phyloP scores from a whole-genome alignment of 345 rosid genomes.

The Eutrema heterophyllum region DNA sequence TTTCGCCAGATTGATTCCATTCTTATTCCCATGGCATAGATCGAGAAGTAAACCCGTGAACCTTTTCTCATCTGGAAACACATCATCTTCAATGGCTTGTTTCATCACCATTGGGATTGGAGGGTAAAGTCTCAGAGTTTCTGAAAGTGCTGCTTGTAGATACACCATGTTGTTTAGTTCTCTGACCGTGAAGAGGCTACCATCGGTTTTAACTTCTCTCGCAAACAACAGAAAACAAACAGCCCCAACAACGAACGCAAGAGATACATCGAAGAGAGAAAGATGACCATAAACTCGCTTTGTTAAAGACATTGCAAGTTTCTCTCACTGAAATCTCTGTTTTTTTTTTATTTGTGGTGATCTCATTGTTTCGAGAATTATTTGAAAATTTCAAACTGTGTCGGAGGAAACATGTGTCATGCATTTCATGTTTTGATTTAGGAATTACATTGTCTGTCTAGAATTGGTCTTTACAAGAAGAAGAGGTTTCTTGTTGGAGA shows the following conservation, averaged over 20 bases:
- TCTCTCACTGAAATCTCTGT: neutral
- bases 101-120: conserved; percentile 67
- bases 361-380: neutral
- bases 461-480: neutral
- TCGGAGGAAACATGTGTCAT: neutral
- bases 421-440: neutral
- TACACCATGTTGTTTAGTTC: conserved; percentile 42
- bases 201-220: conserved; percentile 31
- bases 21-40: conserved; percentile 75
- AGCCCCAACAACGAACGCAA: conserved; percentile 45
- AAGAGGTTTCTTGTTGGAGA: neutral
- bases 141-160: conserved; percentile 53
- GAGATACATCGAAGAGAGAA: conserved; percentile 35
- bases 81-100: conserved; percentile 42
- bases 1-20: conserved; percentile 54
- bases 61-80: conserved; percentile 53
- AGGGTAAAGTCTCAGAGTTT: conserved; percentile 55
- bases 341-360: neutral
- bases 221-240: conserved; percentile 46
- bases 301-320: conserved; percentile 4
- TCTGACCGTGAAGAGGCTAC: conserved; percentile 29
- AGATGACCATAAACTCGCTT: conserved; percentile 25
- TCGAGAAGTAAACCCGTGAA: conserved; percentile 44
- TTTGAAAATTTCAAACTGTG: neutral
- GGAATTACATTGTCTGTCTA: neutral